Percentiles rank a stretch among this genome's conserved stretches.
phyloP scores from a whole-genome alignment of 306 rosid genomes.

The Citrullus mucosospermus region DNA sequence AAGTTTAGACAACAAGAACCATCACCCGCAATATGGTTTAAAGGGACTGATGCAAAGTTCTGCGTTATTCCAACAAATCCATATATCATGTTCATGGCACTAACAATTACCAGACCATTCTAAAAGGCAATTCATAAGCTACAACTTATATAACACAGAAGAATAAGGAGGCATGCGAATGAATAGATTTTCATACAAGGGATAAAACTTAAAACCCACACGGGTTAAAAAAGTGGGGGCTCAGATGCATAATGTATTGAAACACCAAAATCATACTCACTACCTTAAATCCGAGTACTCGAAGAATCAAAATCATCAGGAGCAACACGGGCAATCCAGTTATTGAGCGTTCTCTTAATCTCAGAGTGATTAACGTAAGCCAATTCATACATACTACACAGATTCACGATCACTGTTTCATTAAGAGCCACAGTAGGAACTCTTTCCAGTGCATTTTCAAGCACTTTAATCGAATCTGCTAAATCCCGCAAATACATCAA shows the following conservation, averaged over 20 bases:
- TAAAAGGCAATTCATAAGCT: background rate
- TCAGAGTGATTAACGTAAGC: constrained; percentile 94
- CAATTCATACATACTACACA: constrained; percentile 95
- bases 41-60: background rate
- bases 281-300: constrained; percentile 66
- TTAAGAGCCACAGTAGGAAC: constrained; percentile 80
- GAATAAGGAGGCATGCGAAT: background rate
- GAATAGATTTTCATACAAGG: background rate
- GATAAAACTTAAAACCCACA: background rate
- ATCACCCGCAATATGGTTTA: background rate
- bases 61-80: background rate
- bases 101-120: background rate
- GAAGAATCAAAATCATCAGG: constrained; percentile 90
- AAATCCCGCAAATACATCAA: constrained; percentile 90
- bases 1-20: background rate
- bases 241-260: background rate
- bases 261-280: constrained; percentile 1
- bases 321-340: constrained; percentile 90
- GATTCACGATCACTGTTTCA: constrained; percentile 70
- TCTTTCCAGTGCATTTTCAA: constrained; percentile 79
- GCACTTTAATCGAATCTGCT: constrained; percentile 82
- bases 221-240: background rate
- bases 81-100: background rate
- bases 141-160: background rate
- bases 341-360: constrained; percentile 72